Conservation (phyloP, 1,284 basidiomycete genomes). For the Cryptococcus depauperatus region DNA sequence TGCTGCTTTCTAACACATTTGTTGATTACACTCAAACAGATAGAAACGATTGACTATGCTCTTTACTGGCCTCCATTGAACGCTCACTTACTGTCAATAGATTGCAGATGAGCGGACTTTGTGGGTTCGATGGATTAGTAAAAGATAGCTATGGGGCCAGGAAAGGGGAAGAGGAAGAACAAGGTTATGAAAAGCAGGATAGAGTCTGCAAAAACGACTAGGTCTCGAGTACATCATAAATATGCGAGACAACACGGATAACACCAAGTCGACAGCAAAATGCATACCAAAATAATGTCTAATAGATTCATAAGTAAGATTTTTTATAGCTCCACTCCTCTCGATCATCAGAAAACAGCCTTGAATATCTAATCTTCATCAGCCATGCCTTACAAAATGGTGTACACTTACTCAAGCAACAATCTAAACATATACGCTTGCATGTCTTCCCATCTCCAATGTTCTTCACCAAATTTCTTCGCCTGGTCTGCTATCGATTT, state of each 20-base stretch:
- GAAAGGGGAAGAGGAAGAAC: neutral
- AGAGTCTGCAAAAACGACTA: neutral
- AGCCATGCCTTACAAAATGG: neutral
- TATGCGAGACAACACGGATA: too few relatives aligned
- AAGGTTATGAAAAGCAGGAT: neutral
- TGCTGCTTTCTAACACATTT: too few relatives aligned
- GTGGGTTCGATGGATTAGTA: too few relatives aligned
- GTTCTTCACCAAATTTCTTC: conserved; percentile 42
- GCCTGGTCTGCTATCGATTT: conserved; percentile 45
- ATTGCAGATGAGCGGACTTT: too few relatives aligned
- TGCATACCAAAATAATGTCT: too few relatives aligned
- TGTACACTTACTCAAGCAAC: conserved; percentile 32
- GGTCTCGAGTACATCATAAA: too few relatives aligned
- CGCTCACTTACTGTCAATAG: too few relatives aligned
- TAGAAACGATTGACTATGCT: too few relatives aligned
- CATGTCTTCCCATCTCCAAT: conserved; percentile 50
- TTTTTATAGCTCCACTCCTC: conserved; percentile 27
- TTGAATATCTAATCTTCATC: conserved; percentile 18
- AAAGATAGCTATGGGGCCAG: neutral
- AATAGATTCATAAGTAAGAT: conserved; percentile 7
- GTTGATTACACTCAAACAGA: too few relatives aligned
- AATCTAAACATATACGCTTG: conserved; percentile 47
- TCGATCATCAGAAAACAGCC: conserved; percentile 28
- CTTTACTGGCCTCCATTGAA: too few relatives aligned
- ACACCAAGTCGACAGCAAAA: too few relatives aligned